Conservation (phyloP, 106 monocot genomes). For the Dendrobium catenatum region DNA sequence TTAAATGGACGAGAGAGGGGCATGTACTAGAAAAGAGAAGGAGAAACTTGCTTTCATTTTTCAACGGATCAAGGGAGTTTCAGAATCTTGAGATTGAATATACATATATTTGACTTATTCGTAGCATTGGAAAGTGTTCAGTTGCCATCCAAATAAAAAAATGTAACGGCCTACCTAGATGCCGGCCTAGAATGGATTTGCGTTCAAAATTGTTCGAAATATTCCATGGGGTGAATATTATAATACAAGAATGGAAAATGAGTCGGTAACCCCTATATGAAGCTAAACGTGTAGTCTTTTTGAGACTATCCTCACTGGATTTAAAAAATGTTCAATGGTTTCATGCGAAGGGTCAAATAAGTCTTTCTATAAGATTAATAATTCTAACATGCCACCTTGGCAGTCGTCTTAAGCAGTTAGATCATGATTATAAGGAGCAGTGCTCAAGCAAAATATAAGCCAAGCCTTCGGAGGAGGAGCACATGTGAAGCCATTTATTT, state of each 20-base stretch:
- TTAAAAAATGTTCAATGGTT: not conserved
- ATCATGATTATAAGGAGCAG: conserved; percentile 9
- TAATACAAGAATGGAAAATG: not conserved
- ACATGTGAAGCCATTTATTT: not conserved
- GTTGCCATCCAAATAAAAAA: not conserved
- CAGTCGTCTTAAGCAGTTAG: not conserved
- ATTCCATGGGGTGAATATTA: too few relatives aligned
- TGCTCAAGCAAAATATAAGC: not conserved
- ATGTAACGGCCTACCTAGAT: not conserved
- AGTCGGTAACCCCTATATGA: not conserved
- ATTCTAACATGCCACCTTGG: not conserved
- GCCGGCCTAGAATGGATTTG: not conserved
- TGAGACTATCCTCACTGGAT: not conserved
- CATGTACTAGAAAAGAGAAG: not conserved
- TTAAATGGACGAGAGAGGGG: too few relatives aligned
- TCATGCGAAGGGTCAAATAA: not conserved
- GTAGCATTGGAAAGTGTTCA: not conserved
- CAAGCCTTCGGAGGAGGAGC: not conserved
- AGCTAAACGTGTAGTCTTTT: not conserved
- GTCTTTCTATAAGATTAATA: not conserved
- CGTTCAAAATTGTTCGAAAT: not conserved
- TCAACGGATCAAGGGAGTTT: not conserved
- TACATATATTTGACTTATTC: not conserved
- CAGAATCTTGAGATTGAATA: conserved; percentile 2
- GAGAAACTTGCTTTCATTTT: not conserved